A percentile compares a stretch with the other conserved stretches of the same genome.
These are phyloP conservation scores for Ceratocystis destructans DNA, from an alignment of 2,329 filamentous ascomycete species.

Conservation along the genomic window DNA sequence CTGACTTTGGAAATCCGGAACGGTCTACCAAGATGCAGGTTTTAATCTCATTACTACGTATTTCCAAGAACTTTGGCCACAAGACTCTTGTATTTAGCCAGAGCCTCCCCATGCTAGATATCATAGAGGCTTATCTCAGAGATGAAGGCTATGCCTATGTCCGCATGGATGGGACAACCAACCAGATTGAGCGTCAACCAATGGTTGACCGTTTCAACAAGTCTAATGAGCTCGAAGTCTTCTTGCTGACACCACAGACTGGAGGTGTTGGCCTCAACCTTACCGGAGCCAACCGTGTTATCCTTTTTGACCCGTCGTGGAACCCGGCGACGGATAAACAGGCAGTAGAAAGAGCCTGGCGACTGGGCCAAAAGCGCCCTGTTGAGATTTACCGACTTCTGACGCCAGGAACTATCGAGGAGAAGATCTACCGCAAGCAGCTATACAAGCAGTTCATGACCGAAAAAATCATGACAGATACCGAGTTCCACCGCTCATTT, in stretches of 20 bases:
- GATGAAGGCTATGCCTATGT: conserved; percentile 60
- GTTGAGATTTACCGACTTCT: conserved; percentile 97
- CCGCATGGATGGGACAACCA: conserved; percentile 87
- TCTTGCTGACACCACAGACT: conserved; percentile 88
- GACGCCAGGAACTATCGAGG: conserved; percentile 94
- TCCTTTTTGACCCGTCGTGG: conserved; percentile 98
- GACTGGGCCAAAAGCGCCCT: conserved; percentile 83
- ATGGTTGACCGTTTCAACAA: conserved; percentile 91
- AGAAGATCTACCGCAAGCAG: conserved; percentile 97
- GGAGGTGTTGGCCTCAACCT: conserved; percentile 88
- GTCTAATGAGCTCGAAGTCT: conserved; percentile 65
- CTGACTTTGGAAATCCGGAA: conserved; percentile 57
- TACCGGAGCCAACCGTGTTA: conserved; percentile 87
- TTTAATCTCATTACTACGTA: conserved; percentile 68
- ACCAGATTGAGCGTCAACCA: conserved; percentile 73
- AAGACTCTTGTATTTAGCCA: conserved; percentile 91
- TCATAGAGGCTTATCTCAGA: conserved; percentile 69
- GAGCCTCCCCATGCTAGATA: conserved; percentile 88
- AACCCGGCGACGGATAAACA: conserved; percentile 95
- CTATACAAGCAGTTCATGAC: conserved; percentile 98
- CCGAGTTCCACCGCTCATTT: conserved; percentile 84
- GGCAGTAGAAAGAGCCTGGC: conserved; percentile 89
- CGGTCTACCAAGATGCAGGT: conserved; percentile 96
- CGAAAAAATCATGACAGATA: conserved; percentile 89
- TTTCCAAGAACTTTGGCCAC: conserved; percentile 83